Base-by-base conservation (phyloP, 164 flowering plant genomes). In the Protea cynaroides region DNA sequence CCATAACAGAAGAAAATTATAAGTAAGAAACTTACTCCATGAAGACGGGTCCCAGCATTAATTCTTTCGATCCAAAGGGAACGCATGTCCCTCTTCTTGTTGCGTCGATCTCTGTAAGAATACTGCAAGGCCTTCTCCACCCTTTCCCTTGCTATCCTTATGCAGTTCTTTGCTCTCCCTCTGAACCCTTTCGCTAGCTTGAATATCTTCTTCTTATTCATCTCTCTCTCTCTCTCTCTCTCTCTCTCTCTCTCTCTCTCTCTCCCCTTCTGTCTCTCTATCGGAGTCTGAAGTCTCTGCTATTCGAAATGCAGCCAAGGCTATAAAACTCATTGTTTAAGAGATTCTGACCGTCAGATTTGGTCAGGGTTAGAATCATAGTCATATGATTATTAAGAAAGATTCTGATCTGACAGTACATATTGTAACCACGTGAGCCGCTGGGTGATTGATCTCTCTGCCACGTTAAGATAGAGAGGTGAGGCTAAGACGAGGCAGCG, bases 1-100 rank as follows among this genome's bases (percentile, higher is more conserved):
- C 34, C 34, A 29, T 29, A 3, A 29, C 2, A 29, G 4, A 29
- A 29, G 34, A 29, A 29, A 29, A 29, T 29, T 29, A 29, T 5
- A 29, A 0, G 5, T 29, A 40, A 40, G 46, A 40, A 22, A 55
- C 72, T 38, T 78, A 89, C 97, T 11, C 96, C 97, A 37, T 92
- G 90, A 56, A 76, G 69, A 59, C 98, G 87, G 51, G 82, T 71
- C 40, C 96, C 98, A 13, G 96, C 98, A 56, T 88, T 92, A 78
- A 92, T 88, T 52, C 98, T 82, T 67, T 92, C 83, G 61, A 92
- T 90, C 98, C 98, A 92, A 57, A 92, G 96, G 5, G 84, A 78
- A 22, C 98, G 84, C 98, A 92, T 90, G 66, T 92, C 98, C 25
- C 96, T 85, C 84, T 92, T 90, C 83, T 92, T 92, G 82, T 74